Base-by-base conservation (phyloP, 108 stramenopile genomes). In the Cyclostephanos invisitatus region DNA sequence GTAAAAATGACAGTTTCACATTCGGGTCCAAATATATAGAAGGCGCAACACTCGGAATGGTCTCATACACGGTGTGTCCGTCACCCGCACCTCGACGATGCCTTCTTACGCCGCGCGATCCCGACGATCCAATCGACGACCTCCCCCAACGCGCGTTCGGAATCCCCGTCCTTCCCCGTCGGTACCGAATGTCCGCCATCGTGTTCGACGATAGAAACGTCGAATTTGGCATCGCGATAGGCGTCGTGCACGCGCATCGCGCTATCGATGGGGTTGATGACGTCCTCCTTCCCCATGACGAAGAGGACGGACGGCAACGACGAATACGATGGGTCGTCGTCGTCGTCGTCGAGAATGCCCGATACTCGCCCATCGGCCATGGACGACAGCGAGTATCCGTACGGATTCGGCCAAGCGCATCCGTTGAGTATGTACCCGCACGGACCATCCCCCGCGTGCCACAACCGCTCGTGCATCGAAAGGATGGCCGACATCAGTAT, bases 361-460 rank as follows among this genome's bases (percentile, higher is more conserved):
- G 44, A 36, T 27, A 2, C 32, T 36, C 49, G 12, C n/a, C 68
- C 18, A 57, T 66, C 29, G 21, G 25, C 7, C 24, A 75, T 47
- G 11, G 59, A 67, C 49, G 17, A 22, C 35, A 75, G 46, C 17
- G 53, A 36, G 20, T 64, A 42, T 0, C 48, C 22, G 32, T 60
- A 91, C 36, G 94, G 94, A 75, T 92, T 91, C 1, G 91, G 91
- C 72, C 81, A 91, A 8, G 90, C 88, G 25, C 62, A 86, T 18
- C 94, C 94, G 73, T 92, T 92, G 35, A 95, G 55, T 68, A 95
- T 80, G 51, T 84, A 91, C 2, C 85, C 87, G 27, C 24, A 40
- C 0, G 72, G 48, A 20, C 51, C 35, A 14, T 35, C 32, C 5
- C 24, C 25, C 4, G 62, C 12, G 47, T 38, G 5, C 46, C 42